Evolutionary conservation across 1,284 basidiomycete species (phyloP).

Genomic region (Heliocybe sulcata): DNA sequence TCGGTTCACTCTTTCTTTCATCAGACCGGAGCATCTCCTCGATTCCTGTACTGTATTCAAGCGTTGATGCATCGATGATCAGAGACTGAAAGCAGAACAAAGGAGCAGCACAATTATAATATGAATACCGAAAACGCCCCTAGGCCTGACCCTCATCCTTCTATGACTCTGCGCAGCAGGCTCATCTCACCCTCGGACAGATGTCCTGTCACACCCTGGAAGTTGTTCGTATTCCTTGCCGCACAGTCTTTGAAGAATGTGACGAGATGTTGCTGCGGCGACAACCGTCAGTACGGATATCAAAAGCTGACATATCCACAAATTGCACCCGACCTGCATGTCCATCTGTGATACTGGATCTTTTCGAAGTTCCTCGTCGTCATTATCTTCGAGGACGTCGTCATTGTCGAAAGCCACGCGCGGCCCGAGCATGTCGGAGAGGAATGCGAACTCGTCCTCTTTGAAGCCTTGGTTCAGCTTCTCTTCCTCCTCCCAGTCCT

Average conservation of each 20-base stretch:
- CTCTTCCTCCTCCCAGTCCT: constrained; percentile 85
- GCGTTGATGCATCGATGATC: neutral
- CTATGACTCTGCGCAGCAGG: constrained; percentile 54
- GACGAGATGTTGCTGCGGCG: constrained; percentile 52
- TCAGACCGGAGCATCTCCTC: neutral
- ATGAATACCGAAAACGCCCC: neutral
- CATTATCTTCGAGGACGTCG: constrained; percentile 57
- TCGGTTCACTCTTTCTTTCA: neutral
- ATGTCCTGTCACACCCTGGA: constrained; percentile 57
- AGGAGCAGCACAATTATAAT: neutral
- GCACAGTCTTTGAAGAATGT: constrained; percentile 69
- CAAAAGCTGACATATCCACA: constrained; percentile 10
- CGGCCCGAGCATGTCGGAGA: constrained; percentile 66
- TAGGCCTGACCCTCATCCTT: constrained; percentile 10
- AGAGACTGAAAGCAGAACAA: neutral
- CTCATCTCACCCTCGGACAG: constrained; percentile 64
- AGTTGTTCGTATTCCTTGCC: constrained; percentile 55
- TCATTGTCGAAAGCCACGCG: constrained; percentile 69
- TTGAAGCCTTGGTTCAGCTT: constrained; percentile 43
- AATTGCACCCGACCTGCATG: constrained; percentile 56
- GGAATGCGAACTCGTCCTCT: constrained; percentile 56
- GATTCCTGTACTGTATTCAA: neutral
- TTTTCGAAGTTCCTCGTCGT: constrained; percentile 82
- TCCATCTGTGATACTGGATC: constrained; percentile 89
- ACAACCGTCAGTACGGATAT: constrained; percentile 13